These are phyloP conservation scores for Pseudonitzschia delicatissima DNA, from an alignment of 108 stramenopile genomes.

Conservation along the genomic window DNA sequence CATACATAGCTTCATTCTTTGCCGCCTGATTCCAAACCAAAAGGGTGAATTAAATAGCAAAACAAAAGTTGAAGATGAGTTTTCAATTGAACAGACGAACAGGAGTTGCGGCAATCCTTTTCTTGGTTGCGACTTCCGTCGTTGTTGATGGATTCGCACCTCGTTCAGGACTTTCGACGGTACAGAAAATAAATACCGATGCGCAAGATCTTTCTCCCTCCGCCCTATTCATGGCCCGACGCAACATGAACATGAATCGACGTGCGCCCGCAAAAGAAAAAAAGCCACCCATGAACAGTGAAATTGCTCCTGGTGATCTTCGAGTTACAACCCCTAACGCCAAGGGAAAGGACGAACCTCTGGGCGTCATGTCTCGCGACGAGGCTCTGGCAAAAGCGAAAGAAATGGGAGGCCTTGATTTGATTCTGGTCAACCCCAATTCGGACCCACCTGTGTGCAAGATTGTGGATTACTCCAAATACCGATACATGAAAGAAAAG, in stretches of 20 bases:
- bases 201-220: background rate
- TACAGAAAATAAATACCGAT: background rate
- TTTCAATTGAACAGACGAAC: background rate
- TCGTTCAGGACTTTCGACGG: background rate
- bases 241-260: constrained; percentile 31
- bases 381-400: constrained; percentile 88
- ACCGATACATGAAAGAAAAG: constrained; percentile 89
- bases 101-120: background rate
- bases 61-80: no score
- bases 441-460: constrained; percentile 94
- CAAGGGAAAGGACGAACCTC: constrained; percentile 81
- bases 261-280: constrained; percentile 38
- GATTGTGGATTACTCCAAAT: constrained; percentile 94
- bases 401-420: constrained; percentile 82
- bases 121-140: background rate
- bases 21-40: no score
- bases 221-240: constrained; percentile 14
- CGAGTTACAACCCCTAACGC: constrained; percentile 64
- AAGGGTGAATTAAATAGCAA: no score
- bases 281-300: constrained; percentile 81
- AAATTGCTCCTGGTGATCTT: constrained; percentile 50
- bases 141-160: constrained; percentile 2
- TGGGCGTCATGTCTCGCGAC: constrained; percentile 81
- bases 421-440: constrained; percentile 86
- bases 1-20: no score